Percentiles rank a stretch among this genome's conserved stretches.
These are phyloP conservation scores for Termitomyces sp. DNA, from an alignment of 768 basidiomycete species.

Conservation along the genomic window DNA sequence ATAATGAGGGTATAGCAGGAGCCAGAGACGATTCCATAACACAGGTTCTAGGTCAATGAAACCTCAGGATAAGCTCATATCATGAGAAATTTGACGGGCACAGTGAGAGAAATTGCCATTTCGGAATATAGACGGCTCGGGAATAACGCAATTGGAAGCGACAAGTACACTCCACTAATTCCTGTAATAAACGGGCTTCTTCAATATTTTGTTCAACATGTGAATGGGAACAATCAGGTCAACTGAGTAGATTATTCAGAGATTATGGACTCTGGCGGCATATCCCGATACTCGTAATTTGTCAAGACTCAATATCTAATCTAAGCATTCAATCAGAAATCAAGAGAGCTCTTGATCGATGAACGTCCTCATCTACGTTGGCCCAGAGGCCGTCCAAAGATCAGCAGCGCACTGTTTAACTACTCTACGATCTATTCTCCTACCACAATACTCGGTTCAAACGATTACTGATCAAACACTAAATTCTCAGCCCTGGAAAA, in stretches of 20 bases:
- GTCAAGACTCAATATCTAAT: background rate
- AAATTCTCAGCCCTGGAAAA: conserved; percentile 68
- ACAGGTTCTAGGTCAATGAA: background rate
- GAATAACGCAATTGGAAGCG: background rate
- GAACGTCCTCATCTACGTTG: conserved; percentile 74
- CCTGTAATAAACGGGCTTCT: too few relatives aligned
- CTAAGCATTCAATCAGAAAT: too few relatives aligned
- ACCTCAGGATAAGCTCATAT: background rate
- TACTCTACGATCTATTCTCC: conserved; percentile 49
- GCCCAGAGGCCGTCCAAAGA: conserved; percentile 48
- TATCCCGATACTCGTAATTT: background rate
- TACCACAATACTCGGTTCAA: conserved; percentile 77
- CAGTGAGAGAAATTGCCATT: background rate
- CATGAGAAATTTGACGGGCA: background rate
- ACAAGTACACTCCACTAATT: background rate
- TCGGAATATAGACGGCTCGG: background rate
- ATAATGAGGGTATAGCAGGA: background rate
- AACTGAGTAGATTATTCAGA: too few relatives aligned
- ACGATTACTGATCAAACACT: conserved; percentile 53
- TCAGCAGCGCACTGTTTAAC: conserved; percentile 37
- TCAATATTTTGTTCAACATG: background rate
- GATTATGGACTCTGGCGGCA: too few relatives aligned
- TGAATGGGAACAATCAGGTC: background rate
- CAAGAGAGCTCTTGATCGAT: conserved; percentile 25
- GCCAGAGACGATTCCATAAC: background rate